Base-by-base conservation (phyloP, 2,329 filamentous ascomycete genomes). In the Ampelomyces quisqualis region DNA sequence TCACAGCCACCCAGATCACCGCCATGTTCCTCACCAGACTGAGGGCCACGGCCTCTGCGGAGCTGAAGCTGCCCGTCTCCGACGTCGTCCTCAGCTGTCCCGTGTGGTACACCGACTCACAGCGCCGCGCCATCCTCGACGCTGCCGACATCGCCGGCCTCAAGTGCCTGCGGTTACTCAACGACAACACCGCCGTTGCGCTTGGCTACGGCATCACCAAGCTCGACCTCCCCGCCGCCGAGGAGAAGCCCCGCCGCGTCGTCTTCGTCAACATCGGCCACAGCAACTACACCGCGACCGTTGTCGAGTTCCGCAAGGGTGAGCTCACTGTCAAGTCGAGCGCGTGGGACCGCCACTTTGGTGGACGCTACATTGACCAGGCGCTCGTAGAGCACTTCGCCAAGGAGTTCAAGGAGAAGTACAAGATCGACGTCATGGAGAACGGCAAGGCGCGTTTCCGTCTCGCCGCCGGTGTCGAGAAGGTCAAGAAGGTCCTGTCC, bases 131-230 rank as follows among this genome's bases (percentile, higher is more conserved):
- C 58, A 78, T 98, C 51, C 79, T 97, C 60, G 91, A 97, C 66
- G 91, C 93, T 44, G 82, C 90, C 58, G 90, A 97, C 67, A 88
- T 98, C 60, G 89, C 91, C 43, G 91, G 90, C 47, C 79, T 98
- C 62, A 96, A 95, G 76, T 78, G 90, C 26, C 84, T 98, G 53
- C 84, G 93, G 47, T 79, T 98, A 51, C 94, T 98, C 79, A 98
- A 98, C 75, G 93, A 97, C 75, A 96, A 89, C 57, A 97, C 93
- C 36, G 93, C 93, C 46, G 90, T 90, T 51, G 93, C 93, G 49
- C 84, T 98, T 31, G 93, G 93, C 54, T 98, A 90, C 71, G 93
- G 93, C 69, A 97, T 98, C 76, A 96, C 93, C 62, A 97, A 98
- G 79, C 79, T 90, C 48, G 93, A 98, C 70, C 83, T 98, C 22